Conservation (phyloP, 768 basidiomycete species). For the Heimioporus sp. region DNA sequence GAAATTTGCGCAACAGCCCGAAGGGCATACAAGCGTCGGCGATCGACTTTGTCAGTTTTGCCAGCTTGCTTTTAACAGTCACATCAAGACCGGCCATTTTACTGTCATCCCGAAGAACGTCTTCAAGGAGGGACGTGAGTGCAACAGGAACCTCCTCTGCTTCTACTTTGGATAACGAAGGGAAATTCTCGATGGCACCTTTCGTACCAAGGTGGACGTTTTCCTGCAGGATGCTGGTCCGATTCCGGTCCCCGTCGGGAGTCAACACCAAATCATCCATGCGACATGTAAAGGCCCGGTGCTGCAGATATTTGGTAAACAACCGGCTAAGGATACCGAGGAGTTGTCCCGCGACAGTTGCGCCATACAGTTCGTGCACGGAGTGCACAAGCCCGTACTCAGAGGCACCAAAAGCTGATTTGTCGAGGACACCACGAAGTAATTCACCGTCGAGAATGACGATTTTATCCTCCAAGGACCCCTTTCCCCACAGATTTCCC, state of each 20-base stretch:
- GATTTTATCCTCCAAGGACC: conserved; percentile 81
- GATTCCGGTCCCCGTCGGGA: conserved; percentile 67
- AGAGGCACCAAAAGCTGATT: conserved; percentile 94
- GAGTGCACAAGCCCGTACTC: conserved; percentile 98
- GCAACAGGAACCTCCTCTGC: conserved; percentile 53
- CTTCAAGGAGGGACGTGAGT: conserved; percentile 73
- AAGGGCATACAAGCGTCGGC: conserved; percentile 85
- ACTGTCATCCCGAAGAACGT: conserved; percentile 90
- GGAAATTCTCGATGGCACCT: conserved; percentile 89
- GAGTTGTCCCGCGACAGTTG: conserved; percentile 84
- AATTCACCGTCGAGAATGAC: conserved; percentile 92
- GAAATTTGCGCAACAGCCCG: conserved; percentile 89
- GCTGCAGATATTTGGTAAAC: conserved; percentile 96
- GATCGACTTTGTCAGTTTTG: conserved; percentile 86
- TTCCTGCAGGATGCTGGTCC: conserved; percentile 63
- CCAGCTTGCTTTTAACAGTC: conserved; percentile 82
- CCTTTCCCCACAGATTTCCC: conserved; percentile 78
- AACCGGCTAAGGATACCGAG: conserved; percentile 91
- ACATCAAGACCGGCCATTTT: conserved; percentile 98
- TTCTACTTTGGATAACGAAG: conserved; percentile 56
- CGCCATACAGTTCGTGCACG: conserved; percentile 92
- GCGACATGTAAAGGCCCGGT: conserved; percentile 95
- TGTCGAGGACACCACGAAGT: conserved; percentile 92
- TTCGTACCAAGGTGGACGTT: conserved; percentile 76
- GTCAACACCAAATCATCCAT: conserved; percentile 98